Evolutionary conservation across 2,329 filamentous ascomycete species (phyloP).

Genomic region (Ophiocordyceps camponoti-leonardi): DNA sequence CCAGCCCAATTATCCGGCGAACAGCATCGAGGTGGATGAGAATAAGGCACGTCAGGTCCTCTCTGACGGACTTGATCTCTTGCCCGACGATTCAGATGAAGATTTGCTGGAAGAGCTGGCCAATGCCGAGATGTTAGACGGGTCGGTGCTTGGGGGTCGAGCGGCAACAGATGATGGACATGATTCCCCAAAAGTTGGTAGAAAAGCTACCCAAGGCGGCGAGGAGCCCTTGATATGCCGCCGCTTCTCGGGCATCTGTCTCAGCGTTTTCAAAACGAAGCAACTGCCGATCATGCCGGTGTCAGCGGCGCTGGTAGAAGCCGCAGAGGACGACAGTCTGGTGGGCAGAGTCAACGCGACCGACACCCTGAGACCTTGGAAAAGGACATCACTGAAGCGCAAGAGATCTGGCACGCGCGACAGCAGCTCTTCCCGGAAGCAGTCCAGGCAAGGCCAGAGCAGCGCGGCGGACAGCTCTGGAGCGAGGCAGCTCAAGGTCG

Average conservation of each 20-base stretch:
- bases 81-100: constrained; percentile 35
- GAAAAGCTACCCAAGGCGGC: neutral
- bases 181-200: neutral
- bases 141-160: neutral
- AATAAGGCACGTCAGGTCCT: constrained; percentile 29
- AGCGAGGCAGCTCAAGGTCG: neutral
- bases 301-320: constrained; percentile 18
- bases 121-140: neutral
- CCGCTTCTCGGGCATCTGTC: constrained; percentile 17
- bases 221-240: neutral
- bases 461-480: neutral
- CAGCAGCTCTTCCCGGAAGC: neutral
- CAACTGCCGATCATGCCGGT: constrained; percentile 20
- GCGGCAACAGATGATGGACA: neutral
- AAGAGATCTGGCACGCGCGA: neutral
- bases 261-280: constrained; percentile 23
- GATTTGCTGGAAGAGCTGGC: constrained; percentile 20
- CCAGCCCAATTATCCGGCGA: constrained; percentile 11
- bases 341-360: constrained; percentile 8
- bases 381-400: constrained; percentile 3
- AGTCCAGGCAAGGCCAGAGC: neutral
- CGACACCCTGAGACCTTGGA: constrained; percentile 10
- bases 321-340: constrained; percentile 20
- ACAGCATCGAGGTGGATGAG: constrained; percentile 48
- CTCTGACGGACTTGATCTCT: constrained; percentile 29